Evolutionary conservation across 768 basidiomycete genomes (phyloP).

Genomic region (Lepiota brunneoincarnata): DNA sequence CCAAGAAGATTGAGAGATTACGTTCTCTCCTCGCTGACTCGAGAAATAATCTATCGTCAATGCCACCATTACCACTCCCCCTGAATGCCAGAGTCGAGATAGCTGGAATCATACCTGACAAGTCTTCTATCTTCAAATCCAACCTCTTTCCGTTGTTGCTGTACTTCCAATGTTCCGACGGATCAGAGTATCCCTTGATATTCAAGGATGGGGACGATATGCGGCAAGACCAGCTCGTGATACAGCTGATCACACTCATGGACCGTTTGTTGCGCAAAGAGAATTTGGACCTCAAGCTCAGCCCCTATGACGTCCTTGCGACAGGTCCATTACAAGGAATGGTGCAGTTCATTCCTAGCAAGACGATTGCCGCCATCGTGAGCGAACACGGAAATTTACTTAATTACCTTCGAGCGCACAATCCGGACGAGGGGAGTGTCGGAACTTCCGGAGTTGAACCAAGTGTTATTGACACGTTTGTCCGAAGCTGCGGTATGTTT

Average conservation of each 20-base stretch:
- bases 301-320: conserved; percentile 89
- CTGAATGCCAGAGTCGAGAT: conserved; percentile 85
- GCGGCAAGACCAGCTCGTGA: conserved; percentile 96
- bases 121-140: conserved; percentile 96
- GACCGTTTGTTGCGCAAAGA: conserved; percentile 90
- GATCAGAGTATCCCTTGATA: conserved; percentile 88
- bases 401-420: conserved; percentile 80
- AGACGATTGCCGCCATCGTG: conserved; percentile 92
- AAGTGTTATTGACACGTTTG: conserved; percentile 91
- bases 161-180: conserved; percentile 84
- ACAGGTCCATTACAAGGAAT: conserved; percentile 92
- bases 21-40: conserved; percentile 81
- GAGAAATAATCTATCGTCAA: conserved; percentile 78
- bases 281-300: conserved; percentile 90
- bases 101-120: conserved; percentile 86
- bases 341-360: conserved; percentile 94
- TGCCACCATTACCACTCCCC: conserved; percentile 83
- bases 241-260: conserved; percentile 99
- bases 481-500: conserved; percentile 87
- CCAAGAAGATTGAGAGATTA: conserved; percentile 97
- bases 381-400: conserved; percentile 87
- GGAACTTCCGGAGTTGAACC: conserved; percentile 96
- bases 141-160: conserved; percentile 91
- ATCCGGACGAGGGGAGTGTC: conserved; percentile 93
- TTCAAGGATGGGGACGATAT: conserved; percentile 99